phyloP scores from a whole-genome alignment of 169 alveolate genomes.

The Cryptosporidium xiaoi region DNA sequence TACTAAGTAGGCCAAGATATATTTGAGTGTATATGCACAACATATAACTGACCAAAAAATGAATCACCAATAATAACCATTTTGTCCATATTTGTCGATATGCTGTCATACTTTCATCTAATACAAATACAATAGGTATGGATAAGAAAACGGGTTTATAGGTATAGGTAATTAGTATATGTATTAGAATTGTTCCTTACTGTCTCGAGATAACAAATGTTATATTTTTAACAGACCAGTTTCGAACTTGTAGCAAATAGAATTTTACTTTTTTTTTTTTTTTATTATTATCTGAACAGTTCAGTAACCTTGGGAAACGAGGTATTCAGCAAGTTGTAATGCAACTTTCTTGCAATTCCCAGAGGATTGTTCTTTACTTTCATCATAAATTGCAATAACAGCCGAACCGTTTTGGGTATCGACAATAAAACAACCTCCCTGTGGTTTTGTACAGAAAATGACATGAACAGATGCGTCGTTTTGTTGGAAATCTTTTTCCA shows the following conservation, averaged over 20 bases:
- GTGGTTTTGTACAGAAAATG: conserved; percentile 41
- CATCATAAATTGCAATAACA: conserved; percentile 79
- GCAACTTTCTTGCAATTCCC: conserved; percentile 78
- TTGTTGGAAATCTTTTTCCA: conserved; percentile 66
- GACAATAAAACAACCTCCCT: conserved; percentile 79
- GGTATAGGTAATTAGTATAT: background rate
- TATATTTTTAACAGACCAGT: background rate
- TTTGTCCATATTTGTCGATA: too few relatives aligned
- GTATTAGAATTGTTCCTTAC: too few relatives aligned
- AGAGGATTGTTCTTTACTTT: conserved; percentile 75
- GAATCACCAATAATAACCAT: too few relatives aligned
- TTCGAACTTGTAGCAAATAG: background rate
- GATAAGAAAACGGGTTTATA: background rate
- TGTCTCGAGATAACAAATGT: background rate
- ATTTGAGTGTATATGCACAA: too few relatives aligned
- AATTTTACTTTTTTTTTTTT: background rate
- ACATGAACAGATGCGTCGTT: conserved; percentile 40
- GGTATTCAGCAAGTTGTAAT: conserved; percentile 77
- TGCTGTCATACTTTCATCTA: too few relatives aligned
- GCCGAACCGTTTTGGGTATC: conserved; percentile 76
- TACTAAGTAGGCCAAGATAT: too few relatives aligned
- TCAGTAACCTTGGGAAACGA: conserved; percentile 76
- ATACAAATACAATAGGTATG: background rate
- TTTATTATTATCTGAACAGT: background rate
- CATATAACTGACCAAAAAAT: too few relatives aligned